Conservation (phyloP, 2,329 filamentous ascomycete species). For the Aspergillus aculeatus region DNA sequence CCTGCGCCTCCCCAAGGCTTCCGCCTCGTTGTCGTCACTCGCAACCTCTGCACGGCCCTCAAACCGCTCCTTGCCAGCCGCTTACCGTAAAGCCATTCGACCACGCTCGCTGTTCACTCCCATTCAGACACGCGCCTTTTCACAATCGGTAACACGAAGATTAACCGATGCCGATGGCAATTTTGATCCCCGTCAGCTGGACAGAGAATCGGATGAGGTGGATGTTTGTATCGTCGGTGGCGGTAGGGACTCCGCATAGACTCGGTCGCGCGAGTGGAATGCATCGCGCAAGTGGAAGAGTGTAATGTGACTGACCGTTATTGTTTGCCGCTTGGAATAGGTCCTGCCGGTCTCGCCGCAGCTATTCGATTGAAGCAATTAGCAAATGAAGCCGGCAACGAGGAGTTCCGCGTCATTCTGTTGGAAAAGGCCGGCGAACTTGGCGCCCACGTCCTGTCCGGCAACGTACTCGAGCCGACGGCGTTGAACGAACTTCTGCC, state of each 20-base stretch:
- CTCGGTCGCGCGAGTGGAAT: neutral
- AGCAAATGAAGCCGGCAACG: constrained; percentile 89
- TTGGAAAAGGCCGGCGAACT: constrained; percentile 95
- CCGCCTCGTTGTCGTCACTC: constrained; percentile 24
- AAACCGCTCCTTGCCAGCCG: constrained; percentile 19
- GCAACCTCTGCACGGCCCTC: constrained; percentile 21
- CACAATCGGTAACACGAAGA: constrained; percentile 41
- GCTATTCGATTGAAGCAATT: constrained; percentile 95
- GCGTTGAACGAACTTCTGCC: constrained; percentile 88
- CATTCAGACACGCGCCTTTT: constrained; percentile 45
- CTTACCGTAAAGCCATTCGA: constrained; percentile 19
- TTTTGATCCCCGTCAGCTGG: constrained; percentile 67
- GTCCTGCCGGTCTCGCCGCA: constrained; percentile 88
- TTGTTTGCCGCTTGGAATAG: constrained; percentile 33
- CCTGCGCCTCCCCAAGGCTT: constrained; percentile 30
- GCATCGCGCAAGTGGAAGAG: neutral
- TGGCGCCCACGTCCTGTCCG: constrained; percentile 91
- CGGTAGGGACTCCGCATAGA: constrained; percentile 48
- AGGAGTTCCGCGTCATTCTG: constrained; percentile 89
- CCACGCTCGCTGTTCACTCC: constrained; percentile 23
- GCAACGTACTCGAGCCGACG: constrained; percentile 88
- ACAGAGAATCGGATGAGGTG: constrained; percentile 88
- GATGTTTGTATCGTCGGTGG: constrained; percentile 97
- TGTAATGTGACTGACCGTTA: constrained; percentile 5
- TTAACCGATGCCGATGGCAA: constrained; percentile 52